phyloP scores from a whole-genome alignment of 73 alveolate genomes.

The Tetrahymena malaccensis region DNA sequence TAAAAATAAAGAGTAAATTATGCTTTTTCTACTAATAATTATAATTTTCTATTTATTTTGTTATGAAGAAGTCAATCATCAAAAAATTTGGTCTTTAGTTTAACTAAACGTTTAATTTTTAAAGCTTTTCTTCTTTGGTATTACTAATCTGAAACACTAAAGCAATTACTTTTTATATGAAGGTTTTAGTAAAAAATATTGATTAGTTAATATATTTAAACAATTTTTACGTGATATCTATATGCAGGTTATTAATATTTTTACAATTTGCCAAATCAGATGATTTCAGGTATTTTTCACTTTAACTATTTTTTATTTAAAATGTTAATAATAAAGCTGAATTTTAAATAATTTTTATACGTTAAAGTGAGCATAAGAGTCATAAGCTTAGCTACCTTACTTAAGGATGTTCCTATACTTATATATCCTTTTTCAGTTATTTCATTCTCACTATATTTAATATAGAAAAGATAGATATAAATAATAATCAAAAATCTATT shows the following conservation, averaged over 20 bases:
- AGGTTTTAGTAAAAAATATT: no score
- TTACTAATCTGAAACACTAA: background rate
- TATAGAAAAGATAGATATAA: no score
- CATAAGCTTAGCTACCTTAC: background rate
- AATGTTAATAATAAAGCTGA: no score
- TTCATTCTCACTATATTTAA: background rate
- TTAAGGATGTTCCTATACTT: background rate
- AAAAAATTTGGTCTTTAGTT: background rate
- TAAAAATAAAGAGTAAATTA: no score
- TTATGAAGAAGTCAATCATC: no score
- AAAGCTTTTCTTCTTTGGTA: background rate
- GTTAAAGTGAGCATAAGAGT: background rate
- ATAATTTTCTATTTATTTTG: no score
- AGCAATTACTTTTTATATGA: background rate
- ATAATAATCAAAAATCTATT: no score
- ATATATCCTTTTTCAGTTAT: background rate
- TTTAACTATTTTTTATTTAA: background rate
- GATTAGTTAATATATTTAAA: no score
- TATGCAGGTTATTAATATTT: no score
- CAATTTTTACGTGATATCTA: background rate
- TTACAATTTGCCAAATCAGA: background rate
- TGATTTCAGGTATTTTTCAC: background rate
- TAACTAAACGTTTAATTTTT: background rate
- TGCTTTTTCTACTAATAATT: no score
- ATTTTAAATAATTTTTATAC: background rate